phyloP scores from a whole-genome alignment of 2,329 filamentous ascomycete genomes.

The Cercospora sesami region DNA sequence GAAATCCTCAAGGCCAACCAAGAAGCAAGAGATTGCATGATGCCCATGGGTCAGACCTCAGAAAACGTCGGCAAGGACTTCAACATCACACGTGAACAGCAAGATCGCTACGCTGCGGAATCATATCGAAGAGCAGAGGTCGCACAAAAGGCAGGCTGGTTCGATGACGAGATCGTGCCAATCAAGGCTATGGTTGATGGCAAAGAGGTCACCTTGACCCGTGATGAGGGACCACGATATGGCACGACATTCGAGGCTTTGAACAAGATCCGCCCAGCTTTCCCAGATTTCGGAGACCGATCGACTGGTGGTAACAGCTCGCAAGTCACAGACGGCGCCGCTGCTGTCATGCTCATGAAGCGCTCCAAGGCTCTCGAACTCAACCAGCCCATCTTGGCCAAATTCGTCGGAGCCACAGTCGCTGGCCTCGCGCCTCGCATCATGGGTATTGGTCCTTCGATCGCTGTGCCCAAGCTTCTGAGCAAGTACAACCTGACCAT shows the following conservation, averaged over 20 bases:
- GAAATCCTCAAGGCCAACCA: conserved; percentile 69
- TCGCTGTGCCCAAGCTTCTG: conserved; percentile 77
- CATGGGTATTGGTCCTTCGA: conserved; percentile 88
- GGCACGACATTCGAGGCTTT: conserved; percentile 85
- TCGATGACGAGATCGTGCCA: conserved; percentile 91
- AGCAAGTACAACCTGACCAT: conserved; percentile 73
- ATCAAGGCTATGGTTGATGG: conserved; percentile 75
- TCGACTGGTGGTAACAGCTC: conserved; percentile 92
- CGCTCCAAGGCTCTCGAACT: conserved; percentile 83
- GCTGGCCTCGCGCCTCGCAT: conserved; percentile 88
- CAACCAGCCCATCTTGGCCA: conserved; percentile 87
- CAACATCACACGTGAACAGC: conserved; percentile 72
- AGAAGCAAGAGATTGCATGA: conserved; percentile 81
- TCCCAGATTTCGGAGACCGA: conserved; percentile 81
- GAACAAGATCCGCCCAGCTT: conserved; percentile 82
- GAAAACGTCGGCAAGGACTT: conserved; percentile 96
- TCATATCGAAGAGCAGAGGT: conserved; percentile 83
- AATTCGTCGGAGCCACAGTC: conserved; percentile 89
- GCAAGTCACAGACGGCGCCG: conserved; percentile 92
- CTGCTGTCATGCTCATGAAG: conserved; percentile 90
- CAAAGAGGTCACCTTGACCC: conserved; percentile 74
- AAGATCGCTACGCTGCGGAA: conserved; percentile 85
- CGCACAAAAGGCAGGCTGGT: conserved; percentile 87
- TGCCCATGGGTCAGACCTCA: conserved; percentile 96
- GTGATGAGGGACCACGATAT: conserved; percentile 86